Conservation (phyloP, 2,329 filamentous ascomycete species). For the Fusarium tjaetaba region DNA sequence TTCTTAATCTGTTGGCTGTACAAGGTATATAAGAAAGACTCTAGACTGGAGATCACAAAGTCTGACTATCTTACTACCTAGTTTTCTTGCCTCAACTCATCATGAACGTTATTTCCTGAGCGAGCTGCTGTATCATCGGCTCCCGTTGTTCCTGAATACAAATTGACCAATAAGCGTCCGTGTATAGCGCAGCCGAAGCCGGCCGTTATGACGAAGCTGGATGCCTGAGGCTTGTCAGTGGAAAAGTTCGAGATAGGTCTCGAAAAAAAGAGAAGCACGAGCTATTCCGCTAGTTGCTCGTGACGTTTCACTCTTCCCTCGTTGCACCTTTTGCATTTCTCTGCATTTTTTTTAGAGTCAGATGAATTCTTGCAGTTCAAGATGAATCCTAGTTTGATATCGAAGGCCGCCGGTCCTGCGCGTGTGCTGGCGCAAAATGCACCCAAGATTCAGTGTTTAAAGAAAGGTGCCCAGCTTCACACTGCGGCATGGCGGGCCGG, state of each 20-base stretch:
- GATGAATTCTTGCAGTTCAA: conserved; percentile 46
- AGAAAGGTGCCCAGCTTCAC: conserved; percentile 51
- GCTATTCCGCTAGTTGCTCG: conserved; percentile 19
- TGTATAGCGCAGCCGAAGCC: conserved; percentile 33
- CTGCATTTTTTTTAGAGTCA: conserved; percentile 29
- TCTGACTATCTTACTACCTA: background rate
- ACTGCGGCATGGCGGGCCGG: conserved; percentile 42
- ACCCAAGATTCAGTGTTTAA: conserved; percentile 54
- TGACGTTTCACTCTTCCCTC: conserved; percentile 19
- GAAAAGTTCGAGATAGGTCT: conserved; percentile 46
- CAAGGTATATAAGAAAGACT: background rate
- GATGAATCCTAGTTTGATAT: conserved; percentile 61
- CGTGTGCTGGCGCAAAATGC: conserved; percentile 57
- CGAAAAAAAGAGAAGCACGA: conserved; percentile 37
- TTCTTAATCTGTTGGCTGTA: background rate
- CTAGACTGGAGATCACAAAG: background rate
- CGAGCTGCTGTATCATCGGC: conserved; percentile 31
- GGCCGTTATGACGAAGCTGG: conserved; percentile 46
- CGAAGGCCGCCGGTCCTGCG: conserved; percentile 58
- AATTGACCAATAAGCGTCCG: conserved; percentile 27
- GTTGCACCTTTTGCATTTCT: conserved; percentile 22
- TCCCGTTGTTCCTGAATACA: conserved; percentile 13
- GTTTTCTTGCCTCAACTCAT: background rate
- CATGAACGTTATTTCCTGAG: background rate
- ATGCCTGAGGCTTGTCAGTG: conserved; percentile 43